Evolutionary conservation across 1,284 basidiomycete species (phyloP).

Genomic region (Phellopilus nigrolimitatus): DNA sequence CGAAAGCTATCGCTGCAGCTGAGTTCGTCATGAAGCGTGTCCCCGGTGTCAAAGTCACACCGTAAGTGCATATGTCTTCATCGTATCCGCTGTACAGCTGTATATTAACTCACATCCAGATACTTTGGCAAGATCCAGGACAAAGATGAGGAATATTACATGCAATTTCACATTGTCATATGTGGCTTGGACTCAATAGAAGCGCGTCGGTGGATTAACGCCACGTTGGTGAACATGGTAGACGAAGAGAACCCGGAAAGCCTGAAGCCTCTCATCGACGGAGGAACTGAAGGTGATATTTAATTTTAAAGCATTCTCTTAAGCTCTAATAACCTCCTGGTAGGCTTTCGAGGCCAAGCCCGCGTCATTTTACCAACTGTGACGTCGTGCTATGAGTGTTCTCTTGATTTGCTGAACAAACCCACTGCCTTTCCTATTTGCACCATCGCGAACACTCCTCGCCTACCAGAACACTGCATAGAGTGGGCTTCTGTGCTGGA

Average conservation of each 20-base stretch:
- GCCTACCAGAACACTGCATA: constrained; percentile 98
- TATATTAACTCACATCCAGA: constrained; percentile 38
- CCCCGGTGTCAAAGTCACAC: constrained; percentile 89
- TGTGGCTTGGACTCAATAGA: constrained; percentile 98
- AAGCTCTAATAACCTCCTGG: constrained; percentile 11
- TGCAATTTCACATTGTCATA: constrained; percentile 95
- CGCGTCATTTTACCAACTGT: constrained; percentile 95
- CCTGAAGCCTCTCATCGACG: constrained; percentile 97
- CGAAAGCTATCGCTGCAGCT: constrained; percentile 92
- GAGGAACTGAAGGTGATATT: constrained; percentile 88
- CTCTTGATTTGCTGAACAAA: constrained; percentile 97
- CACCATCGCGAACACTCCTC: constrained; percentile 98
- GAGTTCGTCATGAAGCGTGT: constrained; percentile 95
- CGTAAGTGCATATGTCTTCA: constrained; percentile 55
- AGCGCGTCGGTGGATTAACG: constrained; percentile 98
- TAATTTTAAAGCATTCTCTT: background rate
- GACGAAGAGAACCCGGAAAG: constrained; percentile 89
- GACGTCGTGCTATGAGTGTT: constrained; percentile 97
- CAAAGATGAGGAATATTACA: constrained; percentile 93
- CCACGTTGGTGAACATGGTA: constrained; percentile 92
- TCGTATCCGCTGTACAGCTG: background rate
- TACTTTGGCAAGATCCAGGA: constrained; percentile 99
- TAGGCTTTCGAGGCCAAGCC: constrained; percentile 98
- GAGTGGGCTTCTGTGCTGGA: constrained; percentile 99
- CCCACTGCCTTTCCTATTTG: constrained; percentile 98